Base-by-base conservation (phyloP, 768 basidiomycete species). In the Leccinum olivaceopallidum region DNA sequence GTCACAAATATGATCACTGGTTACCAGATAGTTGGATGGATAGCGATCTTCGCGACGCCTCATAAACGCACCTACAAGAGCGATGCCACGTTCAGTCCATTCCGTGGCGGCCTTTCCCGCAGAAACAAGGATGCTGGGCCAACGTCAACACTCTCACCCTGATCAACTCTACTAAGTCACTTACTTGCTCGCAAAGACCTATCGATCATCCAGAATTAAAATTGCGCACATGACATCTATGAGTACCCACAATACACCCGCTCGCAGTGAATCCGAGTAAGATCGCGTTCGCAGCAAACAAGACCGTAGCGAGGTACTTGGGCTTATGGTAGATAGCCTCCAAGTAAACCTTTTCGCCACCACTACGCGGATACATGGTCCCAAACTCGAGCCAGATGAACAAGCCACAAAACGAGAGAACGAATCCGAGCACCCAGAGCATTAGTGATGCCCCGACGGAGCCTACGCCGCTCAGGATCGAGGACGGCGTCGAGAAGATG, bases 371-470 rank as follows among this genome's bases (percentile, higher is more conserved):
- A 60, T 80, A 83, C 85, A 86, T 86, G 3, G 83, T 83, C 6
- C 85, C 86, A 52, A 81, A 81, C 60, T 87, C 85, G 22, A 86
- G 79, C 84, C 84, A 86, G 58, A 86, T 80, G 66, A 86, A 85
- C 12, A 85, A 70, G 0, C 84, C 84, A 56, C 82, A 86, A 61
- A 81, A 82, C 0, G 84, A 85, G 3, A 86, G 76, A 1, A 80
- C 64, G 64, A 85, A 84, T 5, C 85, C 85, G 22, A 85, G 80
- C 1, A 86, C 81, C 85, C 85, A 87, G 20, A 85, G 80, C 79
- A 86, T 80, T 53, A 86, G 73, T 0, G 84, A 85, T 1, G 85
- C 84, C 20, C 85, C 85, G 18, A 86, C 73, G 6, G 83, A 85
- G 13, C 81, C 81, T 0, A 86, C 85, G 0, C 83, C 81, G 0